Percentiles rank a stretch among this genome's conserved stretches.
Conservation (phyloP, 495 filamentous ascomycete genomes). For the Podospora appendiculata region DNA sequence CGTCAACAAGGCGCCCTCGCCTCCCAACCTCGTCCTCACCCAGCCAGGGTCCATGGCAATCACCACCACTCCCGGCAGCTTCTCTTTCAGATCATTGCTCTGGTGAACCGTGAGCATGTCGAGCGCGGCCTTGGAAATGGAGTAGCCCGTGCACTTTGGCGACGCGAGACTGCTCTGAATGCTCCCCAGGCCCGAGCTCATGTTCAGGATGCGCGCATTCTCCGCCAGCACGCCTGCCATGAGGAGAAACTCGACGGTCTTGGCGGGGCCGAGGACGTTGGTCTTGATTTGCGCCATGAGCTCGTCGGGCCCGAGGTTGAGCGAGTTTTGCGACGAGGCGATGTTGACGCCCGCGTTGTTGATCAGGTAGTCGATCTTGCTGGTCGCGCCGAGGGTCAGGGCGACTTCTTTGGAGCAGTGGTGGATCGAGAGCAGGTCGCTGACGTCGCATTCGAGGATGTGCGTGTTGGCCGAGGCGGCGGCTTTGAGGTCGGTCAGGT, state of each 20-base stretch:
- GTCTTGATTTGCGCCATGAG: slow-evolving; percentile 20
- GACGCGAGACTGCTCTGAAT: slow-evolving; percentile 5
- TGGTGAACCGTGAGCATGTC: slow-evolving; percentile 39
- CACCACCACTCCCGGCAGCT: slow-evolving; percentile 34
- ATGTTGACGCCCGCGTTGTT: slow-evolving; percentile 37
- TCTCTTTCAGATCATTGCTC: slow-evolving; percentile 20
- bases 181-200: slow-evolving; percentile 29
- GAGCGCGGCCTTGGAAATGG: slow-evolving; percentile 33
- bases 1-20: slow-evolving; percentile 37
- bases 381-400: slow-evolving; percentile 14
- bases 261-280: slow-evolving; percentile 37
- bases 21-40: slow-evolving; percentile 58
- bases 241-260: slow-evolving; percentile 24
- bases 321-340: slow-evolving; percentile 21
- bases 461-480: slow-evolving; percentile 24
- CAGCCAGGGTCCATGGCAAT: slow-evolving; percentile 53
- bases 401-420: slow-evolving; percentile 19
- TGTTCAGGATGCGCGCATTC: slow-evolving; percentile 28
- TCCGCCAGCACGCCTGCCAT: slow-evolving; percentile 12
- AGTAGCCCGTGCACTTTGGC: slow-evolving; percentile 25
- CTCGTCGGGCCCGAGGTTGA: slow-evolving; percentile 26
- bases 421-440: slow-evolving; percentile 23
- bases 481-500: slow-evolving; percentile 22
- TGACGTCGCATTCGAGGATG: slow-evolving; percentile 37
- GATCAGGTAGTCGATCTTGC: slow-evolving; percentile 35